Evolutionary conservation across 257 asterid genomes (phyloP), one percentile per base, ranked within the genome.

Genomic region (Solanum tarijense): DNA sequence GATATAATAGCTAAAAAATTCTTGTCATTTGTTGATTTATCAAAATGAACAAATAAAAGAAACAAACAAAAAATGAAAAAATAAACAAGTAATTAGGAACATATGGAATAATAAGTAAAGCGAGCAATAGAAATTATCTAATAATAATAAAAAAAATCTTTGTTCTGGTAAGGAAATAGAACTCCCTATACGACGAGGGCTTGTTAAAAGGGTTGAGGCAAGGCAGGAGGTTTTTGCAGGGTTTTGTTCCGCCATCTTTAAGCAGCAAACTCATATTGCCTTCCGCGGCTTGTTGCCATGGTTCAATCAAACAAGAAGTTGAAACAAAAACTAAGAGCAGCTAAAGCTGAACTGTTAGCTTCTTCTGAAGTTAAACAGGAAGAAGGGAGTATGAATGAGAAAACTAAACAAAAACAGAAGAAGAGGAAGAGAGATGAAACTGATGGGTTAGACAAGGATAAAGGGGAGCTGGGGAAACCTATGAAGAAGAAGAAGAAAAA

Each of bases 221-320:
- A 12, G 46, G 81, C 5, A 34, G 25, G 46, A 39, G 65, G 25
- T 25, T 43, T 79, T 41, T 41, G 65, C 65, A 79, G 84, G 65
- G 85, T 79, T 79, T 43, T 14, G 25, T 43, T 79, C 69, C 25
- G 84, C 66, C 66, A 79, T 27, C 66, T 43, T 23, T 9, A 75
- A 68, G 74, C 9, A 18, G 82, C 58, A 23, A 25, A 79, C 66
- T 79, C 18, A 48, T 29, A 46, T 52, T 81, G 85, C 25, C 38
- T 41, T 8, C 25, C 38, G 65, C 66, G 14, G 84, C 36, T 39
- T n/a, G 55, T n/a, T 39, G 38, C 85, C 25, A 91, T 90, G 99
- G 98, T 95, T 72, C 89, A 94, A 55, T 97, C 99, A 58, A 94
- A 94, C 90, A 97, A 96, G 94, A 97, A 93, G 95, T 92, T 91